phyloP scores from a whole-genome alignment of 208 protist species.

The Crithidia brevicula region DNA sequence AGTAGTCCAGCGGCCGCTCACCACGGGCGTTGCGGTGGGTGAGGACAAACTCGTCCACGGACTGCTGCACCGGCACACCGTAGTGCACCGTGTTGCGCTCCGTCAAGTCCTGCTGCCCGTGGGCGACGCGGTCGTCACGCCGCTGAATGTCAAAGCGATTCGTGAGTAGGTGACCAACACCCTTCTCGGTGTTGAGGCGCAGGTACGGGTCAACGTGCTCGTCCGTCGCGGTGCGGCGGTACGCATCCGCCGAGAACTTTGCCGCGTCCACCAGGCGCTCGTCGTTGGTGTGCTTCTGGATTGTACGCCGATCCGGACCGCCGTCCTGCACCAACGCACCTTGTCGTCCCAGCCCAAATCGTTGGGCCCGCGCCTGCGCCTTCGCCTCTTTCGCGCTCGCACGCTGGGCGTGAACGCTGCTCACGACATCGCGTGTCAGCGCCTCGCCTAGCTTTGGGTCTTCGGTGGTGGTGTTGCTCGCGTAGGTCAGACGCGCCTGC shows the following conservation, averaged over 20 bases:
- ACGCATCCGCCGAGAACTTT: conserved; percentile 65
- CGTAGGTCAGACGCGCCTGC: conserved; percentile 48
- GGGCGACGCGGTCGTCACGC: conserved; percentile 67
- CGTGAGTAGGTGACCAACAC: conserved; percentile 80
- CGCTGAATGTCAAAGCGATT: conserved; percentile 88
- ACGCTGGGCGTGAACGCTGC: conserved; percentile 36
- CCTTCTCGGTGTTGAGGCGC: conserved; percentile 54
- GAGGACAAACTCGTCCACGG: conserved; percentile 85
- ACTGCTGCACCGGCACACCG: conserved; percentile 78
- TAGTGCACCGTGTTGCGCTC: conserved; percentile 80
- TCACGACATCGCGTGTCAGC: conserved; percentile 63
- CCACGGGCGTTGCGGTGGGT: conserved; percentile 83
- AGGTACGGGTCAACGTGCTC: conserved; percentile 84
- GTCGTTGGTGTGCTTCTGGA: conserved; percentile 83
- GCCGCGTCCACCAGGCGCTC: conserved; percentile 85
- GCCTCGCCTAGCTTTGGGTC: conserved; percentile 74
- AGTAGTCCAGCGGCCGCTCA: conserved; percentile 89
- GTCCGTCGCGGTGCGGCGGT: conserved; percentile 68
- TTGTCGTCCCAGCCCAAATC: conserved; percentile 88
- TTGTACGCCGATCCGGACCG: conserved; percentile 74
- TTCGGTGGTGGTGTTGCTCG: conserved; percentile 72
- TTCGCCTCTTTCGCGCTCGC: conserved; percentile 26
- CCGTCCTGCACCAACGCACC: conserved; percentile 87
- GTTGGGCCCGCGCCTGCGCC: conserved; percentile 59
- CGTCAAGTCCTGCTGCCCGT: conserved; percentile 77